These are phyloP conservation scores for Fusarium sp. DNA, from an alignment of 2,329 filamentous ascomycete genomes.

Conservation along the genomic window DNA sequence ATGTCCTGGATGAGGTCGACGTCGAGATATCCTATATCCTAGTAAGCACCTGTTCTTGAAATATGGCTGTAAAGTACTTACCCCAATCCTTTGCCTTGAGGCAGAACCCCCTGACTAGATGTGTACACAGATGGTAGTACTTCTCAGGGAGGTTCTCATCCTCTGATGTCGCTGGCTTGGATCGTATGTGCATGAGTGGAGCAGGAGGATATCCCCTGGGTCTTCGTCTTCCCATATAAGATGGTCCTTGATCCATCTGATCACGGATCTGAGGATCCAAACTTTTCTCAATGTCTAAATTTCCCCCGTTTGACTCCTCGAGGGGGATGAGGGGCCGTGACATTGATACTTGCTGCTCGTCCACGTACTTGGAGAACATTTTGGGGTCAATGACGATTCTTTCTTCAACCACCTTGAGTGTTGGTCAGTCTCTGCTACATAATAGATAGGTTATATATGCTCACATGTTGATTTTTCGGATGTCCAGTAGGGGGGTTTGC, in stretches of 20 bases:
- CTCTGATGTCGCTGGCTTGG: neutral
- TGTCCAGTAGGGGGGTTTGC: neutral
- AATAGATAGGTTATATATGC: neutral
- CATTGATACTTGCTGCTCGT: neutral
- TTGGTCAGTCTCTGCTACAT: neutral
- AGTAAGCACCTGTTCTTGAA: neutral
- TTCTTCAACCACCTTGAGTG: neutral
- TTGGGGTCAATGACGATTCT: slow-evolving; percentile 1
- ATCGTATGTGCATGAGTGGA: too few relatives aligned
- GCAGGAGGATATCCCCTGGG: too few relatives aligned
- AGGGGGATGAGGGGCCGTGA: neutral
- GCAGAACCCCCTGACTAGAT: slow-evolving; percentile 2
- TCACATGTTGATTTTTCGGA: neutral
- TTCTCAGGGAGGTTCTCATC: neutral
- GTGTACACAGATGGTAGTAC: slow-evolving; percentile 3
- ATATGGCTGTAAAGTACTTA: neutral
- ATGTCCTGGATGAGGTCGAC: slow-evolving; percentile 5
- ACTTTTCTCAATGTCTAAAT: neutral
- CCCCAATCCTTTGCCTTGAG: slow-evolving; percentile 21
- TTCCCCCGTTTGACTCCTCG: neutral
- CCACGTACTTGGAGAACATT: slow-evolving; percentile 2
- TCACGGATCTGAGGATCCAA: neutral
- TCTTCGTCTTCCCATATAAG: too few relatives aligned
- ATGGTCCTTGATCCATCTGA: too few relatives aligned
- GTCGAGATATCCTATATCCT: neutral